Evolutionary conservation across 1,284 basidiomycete genomes (phyloP).

Genomic region (Ustilago sp.): DNA sequence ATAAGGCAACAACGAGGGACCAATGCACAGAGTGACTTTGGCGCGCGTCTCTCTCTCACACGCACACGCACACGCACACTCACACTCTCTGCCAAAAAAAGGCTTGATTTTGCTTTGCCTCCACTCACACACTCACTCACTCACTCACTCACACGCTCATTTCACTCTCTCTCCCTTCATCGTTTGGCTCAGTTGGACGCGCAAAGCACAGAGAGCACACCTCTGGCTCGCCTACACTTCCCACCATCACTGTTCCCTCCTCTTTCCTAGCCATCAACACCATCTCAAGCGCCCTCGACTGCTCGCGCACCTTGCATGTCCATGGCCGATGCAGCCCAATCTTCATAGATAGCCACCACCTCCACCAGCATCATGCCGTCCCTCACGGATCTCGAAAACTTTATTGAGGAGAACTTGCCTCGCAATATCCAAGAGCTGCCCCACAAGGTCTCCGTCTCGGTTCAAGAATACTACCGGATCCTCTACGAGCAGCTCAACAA

Average conservation of each 20-base stretch:
- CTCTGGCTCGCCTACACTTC: background rate
- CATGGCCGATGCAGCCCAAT: background rate
- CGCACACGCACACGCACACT: background rate
- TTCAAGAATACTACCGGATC: constrained; percentile 55
- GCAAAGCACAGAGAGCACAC: constrained; percentile 2
- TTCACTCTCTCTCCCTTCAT: constrained; percentile 1
- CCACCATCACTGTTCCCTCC: background rate
- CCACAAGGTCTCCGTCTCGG: constrained; percentile 50
- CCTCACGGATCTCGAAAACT: constrained; percentile 61
- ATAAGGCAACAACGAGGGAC: background rate
- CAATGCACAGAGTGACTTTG: constrained; percentile 26
- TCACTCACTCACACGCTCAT: background rate
- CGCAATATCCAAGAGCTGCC: constrained; percentile 59
- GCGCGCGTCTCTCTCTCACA: constrained; percentile 18
- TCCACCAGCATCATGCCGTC: constrained; percentile 55
- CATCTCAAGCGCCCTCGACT: background rate
- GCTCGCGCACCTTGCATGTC: background rate
- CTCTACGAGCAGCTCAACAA: constrained; percentile 59
- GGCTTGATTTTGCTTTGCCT: constrained; percentile 9
- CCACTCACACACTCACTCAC: background rate
- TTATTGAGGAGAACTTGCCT: constrained; percentile 57
- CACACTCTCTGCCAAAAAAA: background rate
- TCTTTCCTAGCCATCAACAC: background rate
- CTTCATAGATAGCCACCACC: background rate
- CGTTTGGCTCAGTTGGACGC: constrained; percentile 5